phyloP scores from a whole-genome alignment of 768 basidiomycete species.

The Crucibulum laeve region DNA sequence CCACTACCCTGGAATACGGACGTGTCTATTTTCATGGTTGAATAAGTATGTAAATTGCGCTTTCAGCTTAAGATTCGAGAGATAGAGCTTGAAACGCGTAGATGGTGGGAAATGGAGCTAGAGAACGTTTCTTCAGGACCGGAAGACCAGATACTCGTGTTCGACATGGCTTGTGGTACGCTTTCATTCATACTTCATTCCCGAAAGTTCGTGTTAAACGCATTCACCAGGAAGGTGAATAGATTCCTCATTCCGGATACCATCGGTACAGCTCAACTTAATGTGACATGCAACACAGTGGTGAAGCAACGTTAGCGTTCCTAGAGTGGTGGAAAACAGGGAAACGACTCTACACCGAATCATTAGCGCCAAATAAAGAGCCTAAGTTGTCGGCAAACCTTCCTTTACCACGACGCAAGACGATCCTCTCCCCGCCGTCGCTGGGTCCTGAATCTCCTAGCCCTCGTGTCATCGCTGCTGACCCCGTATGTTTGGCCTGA shows the following conservation, averaged over 20 bases:
- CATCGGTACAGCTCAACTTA: too few species aligned
- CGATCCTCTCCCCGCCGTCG: slow-evolving; percentile 20
- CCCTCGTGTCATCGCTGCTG: slow-evolving; percentile 37
- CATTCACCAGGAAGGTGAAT: too few species aligned
- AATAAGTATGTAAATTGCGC: slow-evolving; percentile 32
- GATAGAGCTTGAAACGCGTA: slow-evolving; percentile 9
- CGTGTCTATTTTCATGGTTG: slow-evolving; percentile 49
- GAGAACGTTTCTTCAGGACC: slow-evolving; percentile 8
- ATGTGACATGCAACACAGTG: slow-evolving; percentile 29
- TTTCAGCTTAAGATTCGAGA: not conserved
- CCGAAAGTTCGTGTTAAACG: not conserved
- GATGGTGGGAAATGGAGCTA: slow-evolving; percentile 34
- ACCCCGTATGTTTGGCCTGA: slow-evolving; percentile 40
- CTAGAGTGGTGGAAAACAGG: slow-evolving; percentile 57
- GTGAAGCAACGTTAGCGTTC: slow-evolving; percentile 58
- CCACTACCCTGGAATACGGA: slow-evolving; percentile 63
- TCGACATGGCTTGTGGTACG: slow-evolving; percentile 60
- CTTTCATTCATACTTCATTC: slow-evolving; percentile 15
- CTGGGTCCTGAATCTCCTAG: slow-evolving; percentile 28
- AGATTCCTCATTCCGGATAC: too few species aligned
- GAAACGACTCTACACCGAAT: slow-evolving; percentile 16
- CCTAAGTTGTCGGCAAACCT: slow-evolving; percentile 4
- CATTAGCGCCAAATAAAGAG: slow-evolving; percentile 7
- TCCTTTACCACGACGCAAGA: slow-evolving; percentile 13
- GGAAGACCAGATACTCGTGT: slow-evolving; percentile 28